Base-by-base conservation (phyloP, 352 stramenopile genomes). In the Pythium aquatile region DNA sequence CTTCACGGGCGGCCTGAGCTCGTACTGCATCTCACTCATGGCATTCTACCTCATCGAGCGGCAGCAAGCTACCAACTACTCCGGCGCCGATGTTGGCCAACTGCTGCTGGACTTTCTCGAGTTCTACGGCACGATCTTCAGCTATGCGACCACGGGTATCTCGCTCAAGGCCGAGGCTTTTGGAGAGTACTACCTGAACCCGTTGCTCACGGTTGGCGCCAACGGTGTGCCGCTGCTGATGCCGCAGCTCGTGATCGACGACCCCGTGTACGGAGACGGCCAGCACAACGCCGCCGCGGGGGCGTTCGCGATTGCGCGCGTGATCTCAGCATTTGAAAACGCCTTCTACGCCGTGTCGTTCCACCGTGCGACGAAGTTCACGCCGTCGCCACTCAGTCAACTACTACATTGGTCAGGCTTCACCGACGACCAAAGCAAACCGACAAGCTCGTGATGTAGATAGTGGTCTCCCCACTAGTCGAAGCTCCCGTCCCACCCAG, bases 1-100 rank as follows among this genome's bases (percentile, higher is more conserved):
- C 2, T 97, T 96, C 70, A 94, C 86, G 1, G 89, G 90, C 20
- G 88, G 90, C 8, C 70, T 97, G 49, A 96, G 85, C 64, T 96
- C 86, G 55, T 97, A 97, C 69, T 86, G 87, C 11, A 72, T 97
- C 9, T 78, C 90, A 37, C 70, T 97, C 40, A 79, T 97, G 74
- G 83, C 87, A 7, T 73, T 94, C 3, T 94, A 89, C 61, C 58
- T 96, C 48, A 76, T 97, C 58, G 77, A 87, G 64, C 77, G 90
- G 26, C 83, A 89, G 29, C 55, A 63, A 48, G 66, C 52, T n/a
- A 74, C 68, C 28, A 65, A 56, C 46, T 74, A 74, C 51, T 14
- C 54, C 11, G 63, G 62, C 39, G 46, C 66, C 13, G 68, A 74
- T 55, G 68, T 74, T 14, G 88, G 90, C 24, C 76, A 90, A 32